phyloP scores from a whole-genome alignment of 2,329 filamentous ascomycete genomes.

The Polytolypa hystricis region DNA sequence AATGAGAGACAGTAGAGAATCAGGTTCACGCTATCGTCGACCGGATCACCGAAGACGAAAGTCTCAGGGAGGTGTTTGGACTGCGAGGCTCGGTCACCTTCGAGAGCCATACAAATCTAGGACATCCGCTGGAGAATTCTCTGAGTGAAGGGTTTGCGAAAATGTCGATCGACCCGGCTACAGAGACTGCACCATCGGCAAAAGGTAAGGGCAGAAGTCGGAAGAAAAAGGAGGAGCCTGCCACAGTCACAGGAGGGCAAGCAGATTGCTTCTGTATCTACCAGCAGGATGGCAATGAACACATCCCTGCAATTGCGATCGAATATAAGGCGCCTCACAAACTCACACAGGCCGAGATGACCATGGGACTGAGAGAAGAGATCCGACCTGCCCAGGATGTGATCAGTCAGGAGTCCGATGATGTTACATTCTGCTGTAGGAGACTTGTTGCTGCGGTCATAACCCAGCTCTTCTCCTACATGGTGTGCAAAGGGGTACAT shows the following conservation, averaged over 20 bases:
- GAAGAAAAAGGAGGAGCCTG: neutral
- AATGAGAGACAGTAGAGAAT: constrained; percentile 28
- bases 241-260: constrained; percentile 4
- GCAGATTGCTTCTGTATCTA: constrained; percentile 7
- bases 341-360: constrained; percentile 15
- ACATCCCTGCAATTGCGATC: constrained; percentile 16
- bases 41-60: constrained; percentile 16
- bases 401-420: constrained; percentile 17
- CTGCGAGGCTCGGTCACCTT: constrained; percentile 27
- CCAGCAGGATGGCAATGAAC: constrained; percentile 11
- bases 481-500: constrained; percentile 16
- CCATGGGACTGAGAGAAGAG: constrained; percentile 15
- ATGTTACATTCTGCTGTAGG: constrained; percentile 17
- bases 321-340: constrained; percentile 20
- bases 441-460: constrained; percentile 17
- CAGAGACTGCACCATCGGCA: constrained; percentile 4
- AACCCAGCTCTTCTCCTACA: constrained; percentile 22
- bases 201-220: constrained; percentile 1
- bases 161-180: constrained; percentile 12
- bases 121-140: constrained; percentile 10
- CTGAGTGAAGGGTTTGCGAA: constrained; percentile 3
- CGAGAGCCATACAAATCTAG: constrained; percentile 28
- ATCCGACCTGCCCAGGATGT: constrained; percentile 16
- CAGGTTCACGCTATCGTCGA: constrained; percentile 25
- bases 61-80: constrained; percentile 20